Evolutionary conservation across 768 basidiomycete genomes (phyloP), one percentile per base, ranked within the genome.

Genomic region (Termitomyces sp.): DNA sequence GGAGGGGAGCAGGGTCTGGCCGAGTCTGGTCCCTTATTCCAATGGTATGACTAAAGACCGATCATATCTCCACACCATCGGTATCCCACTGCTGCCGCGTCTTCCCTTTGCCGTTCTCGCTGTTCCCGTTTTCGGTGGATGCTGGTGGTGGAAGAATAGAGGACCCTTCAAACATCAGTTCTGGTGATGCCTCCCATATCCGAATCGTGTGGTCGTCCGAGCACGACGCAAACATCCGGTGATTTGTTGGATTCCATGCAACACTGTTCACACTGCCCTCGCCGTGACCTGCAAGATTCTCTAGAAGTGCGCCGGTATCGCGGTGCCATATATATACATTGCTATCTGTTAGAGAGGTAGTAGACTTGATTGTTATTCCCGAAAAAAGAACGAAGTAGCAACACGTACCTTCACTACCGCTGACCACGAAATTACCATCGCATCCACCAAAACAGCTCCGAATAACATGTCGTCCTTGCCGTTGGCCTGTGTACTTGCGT

Each of bases 291-390:
- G 82, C 71, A 3, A 99, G 81, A n/a, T 87, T 81, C 70, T 97
- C 93, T n/a, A 98, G 78, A 46, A 95, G 79, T 3, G 80, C 76
- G 2, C 89, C 90, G 11, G 89, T 88, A 65, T 93, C 89, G 48
- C 90, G 85, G 70, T 98, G 92, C 95, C 96, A 99, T 37, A 98
- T 84, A 75, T 98, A 97, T 47, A 98, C 88, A 62, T 90, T 90
- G 46, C 88, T 85, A 73, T 99, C 97, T 98, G 69, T 54, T 55
- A 58, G 8, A 31, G 37, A 44, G 36, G 24, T n/a, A 20, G 18
- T 22, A 41, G 37, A 41, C 50, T 60, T 44, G 62, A 61, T 61
- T 65, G 48, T 61, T 55, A 57, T 60, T 18, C 39, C 20, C 12
- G 2, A 34, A 34, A 45, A 34, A 48, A 33, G 16, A 47, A 20